These are phyloP conservation scores for Parmelia sp. DNA, from an alignment of 495 filamentous ascomycete species.

Conservation along the genomic window DNA sequence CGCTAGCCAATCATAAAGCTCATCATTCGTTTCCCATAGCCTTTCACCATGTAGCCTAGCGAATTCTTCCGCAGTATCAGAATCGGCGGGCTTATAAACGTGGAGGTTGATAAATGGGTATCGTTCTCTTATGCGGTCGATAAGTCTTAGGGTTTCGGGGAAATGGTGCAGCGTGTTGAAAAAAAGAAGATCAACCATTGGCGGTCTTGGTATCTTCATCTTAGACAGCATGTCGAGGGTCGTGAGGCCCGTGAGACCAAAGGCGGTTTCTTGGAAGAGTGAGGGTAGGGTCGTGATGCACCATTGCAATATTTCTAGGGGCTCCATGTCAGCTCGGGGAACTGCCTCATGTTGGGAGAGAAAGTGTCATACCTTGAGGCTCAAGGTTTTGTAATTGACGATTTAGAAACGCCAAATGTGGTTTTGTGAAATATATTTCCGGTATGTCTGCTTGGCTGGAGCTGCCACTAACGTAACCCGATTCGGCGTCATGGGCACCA, in stretches of 20 bases:
- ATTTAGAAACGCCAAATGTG: slow-evolving; percentile 87
- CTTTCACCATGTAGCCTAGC: slow-evolving; percentile 70
- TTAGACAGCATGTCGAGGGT: slow-evolving; percentile 94
- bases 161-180: slow-evolving; percentile 97
- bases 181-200: slow-evolving; percentile 83
- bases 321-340: slow-evolving; percentile 29
- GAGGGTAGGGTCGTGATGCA: slow-evolving; percentile 82
- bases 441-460: slow-evolving; percentile 59
- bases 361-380: slow-evolving; percentile 51
- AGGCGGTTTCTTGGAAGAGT: slow-evolving; percentile 95
- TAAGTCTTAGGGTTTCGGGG: slow-evolving; percentile 74
- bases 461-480: slow-evolving; percentile 77
- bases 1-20: slow-evolving; percentile 92
- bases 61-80: slow-evolving; percentile 66
- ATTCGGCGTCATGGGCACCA: slow-evolving; percentile 55
- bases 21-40: slow-evolving; percentile 78
- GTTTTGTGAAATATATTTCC: slow-evolving; percentile 77
- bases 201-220: slow-evolving; percentile 60
- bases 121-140: slow-evolving; percentile 65
- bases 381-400: slow-evolving; percentile 75
- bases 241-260: slow-evolving; percentile 87
- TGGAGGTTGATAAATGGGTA: slow-evolving; percentile 79
- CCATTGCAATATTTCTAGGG: slow-evolving; percentile 80
- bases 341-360: slow-evolving; percentile 1
- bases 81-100: slow-evolving; percentile 76